Base-by-base conservation (phyloP, 768 basidiomycete genomes). In the Mycena amicta region DNA sequence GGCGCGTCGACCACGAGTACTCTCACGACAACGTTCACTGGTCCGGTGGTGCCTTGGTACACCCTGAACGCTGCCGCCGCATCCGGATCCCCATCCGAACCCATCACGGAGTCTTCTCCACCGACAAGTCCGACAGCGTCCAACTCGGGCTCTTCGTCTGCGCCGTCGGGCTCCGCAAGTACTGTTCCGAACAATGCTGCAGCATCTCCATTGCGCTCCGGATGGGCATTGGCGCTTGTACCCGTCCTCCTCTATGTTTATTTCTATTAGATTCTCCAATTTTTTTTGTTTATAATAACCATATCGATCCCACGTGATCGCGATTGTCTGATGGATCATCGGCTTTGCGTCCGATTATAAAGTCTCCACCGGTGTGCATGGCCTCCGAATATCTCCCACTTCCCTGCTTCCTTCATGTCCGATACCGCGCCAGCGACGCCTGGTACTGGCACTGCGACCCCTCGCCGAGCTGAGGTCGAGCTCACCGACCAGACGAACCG, bases 401-500 rank as follows among this genome's bases (percentile, higher is more conserved):
- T n/a, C n/a, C 33, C 33, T 37, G 33, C 33, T 37, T 18, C n/a
- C n/a, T 18, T 37, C 33, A 37, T 37, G 33, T 37, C 33, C 18
- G 33, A n/a, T 37, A 54, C 61, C 6, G 12, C 55, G 25, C 61
- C 45, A 16, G 39, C 4, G 39, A 45, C 53, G 22, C 43, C 56
- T 3, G 61, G 57, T 25, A 58, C 16, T 15, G 54, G 43, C 6
- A 23, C 47, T 6, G 27, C 58, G 6, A 61, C 64, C 8, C 60
- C 60, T 8, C 56, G 37, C 40, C 33, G 30, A 22, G 29, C 31
- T n/a, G 59, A 62, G 25, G 57, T 70, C 28, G 59, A 69, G 53
- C 66, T 89, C 50, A 87, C 87, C 12, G 90, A 92, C 74, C 89
- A 92, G 70, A 90, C 89, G 3, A 90, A 92, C 66, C 77, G 89